phyloP scores from a whole-genome alignment of 768 basidiomycete genomes.

The Mycena capillaripes region DNA sequence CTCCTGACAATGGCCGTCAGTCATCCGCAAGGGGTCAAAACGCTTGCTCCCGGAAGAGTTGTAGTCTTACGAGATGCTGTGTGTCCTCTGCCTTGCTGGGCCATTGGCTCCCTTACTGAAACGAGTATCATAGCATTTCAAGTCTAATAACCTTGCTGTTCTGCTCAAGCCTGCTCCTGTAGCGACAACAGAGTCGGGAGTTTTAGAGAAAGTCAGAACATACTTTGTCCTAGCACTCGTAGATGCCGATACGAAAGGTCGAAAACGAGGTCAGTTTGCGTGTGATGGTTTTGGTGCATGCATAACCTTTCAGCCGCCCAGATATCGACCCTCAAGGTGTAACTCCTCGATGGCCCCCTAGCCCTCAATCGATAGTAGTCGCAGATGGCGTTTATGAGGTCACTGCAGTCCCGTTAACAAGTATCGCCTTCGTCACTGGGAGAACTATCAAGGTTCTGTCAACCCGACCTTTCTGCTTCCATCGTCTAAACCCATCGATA shows the following conservation, averaged over 20 bases:
- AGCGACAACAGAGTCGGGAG: slow-evolving; percentile 57
- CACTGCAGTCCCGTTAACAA: slow-evolving; percentile 72
- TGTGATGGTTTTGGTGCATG: neutral
- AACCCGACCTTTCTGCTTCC: slow-evolving; percentile 4
- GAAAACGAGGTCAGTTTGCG: slow-evolving; percentile 60
- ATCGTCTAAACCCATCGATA: slow-evolving; percentile 44
- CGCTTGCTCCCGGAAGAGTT: slow-evolving; percentile 81
- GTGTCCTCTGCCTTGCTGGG: slow-evolving; percentile 42
- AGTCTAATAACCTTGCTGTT: slow-evolving; percentile 75
- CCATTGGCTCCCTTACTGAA: slow-evolving; percentile 4
- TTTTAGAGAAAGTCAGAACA: slow-evolving; percentile 62
- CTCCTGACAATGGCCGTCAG: slow-evolving; percentile 72
- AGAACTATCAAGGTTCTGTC: slow-evolving; percentile 74
- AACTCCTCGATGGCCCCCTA: slow-evolving; percentile 86
- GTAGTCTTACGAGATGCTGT: slow-evolving; percentile 89
- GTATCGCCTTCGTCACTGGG: slow-evolving; percentile 82
- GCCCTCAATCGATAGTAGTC: slow-evolving; percentile 59
- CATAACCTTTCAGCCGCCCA: slow-evolving; percentile 42
- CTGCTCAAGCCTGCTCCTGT: slow-evolving; percentile 75
- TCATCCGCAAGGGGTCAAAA: slow-evolving; percentile 77
- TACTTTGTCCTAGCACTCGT: slow-evolving; percentile 85
- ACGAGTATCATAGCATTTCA: slow-evolving; percentile 76
- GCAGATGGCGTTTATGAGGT: slow-evolving; percentile 78
- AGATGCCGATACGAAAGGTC: slow-evolving; percentile 68
- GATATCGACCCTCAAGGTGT: slow-evolving; percentile 71